Conservation (phyloP, 768 basidiomycete species). For the Auriculariales sp. region DNA sequence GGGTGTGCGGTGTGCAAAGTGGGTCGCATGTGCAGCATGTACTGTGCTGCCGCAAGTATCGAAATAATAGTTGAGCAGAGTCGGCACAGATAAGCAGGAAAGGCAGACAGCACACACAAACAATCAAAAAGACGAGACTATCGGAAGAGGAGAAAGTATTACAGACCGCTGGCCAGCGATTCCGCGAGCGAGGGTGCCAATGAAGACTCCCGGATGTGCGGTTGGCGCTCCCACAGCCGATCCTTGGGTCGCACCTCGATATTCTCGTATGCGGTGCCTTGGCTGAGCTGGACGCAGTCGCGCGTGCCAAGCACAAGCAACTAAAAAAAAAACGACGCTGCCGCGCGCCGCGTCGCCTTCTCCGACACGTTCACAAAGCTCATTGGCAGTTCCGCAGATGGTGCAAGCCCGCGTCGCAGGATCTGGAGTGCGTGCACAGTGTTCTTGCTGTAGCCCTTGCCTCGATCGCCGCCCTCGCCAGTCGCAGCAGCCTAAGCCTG, state of each 20-base stretch:
- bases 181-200: slow-evolving; percentile 5
- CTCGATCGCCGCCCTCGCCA: slow-evolving; percentile 14
- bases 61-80: too few relatives aligned
- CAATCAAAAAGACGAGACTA: neutral
- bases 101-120: too few relatives aligned
- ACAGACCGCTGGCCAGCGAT: slow-evolving; percentile 3
- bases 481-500: slow-evolving; percentile 35
- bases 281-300: slow-evolving; percentile 74
- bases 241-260: slow-evolving; percentile 72
- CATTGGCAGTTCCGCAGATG: slow-evolving; percentile 41
- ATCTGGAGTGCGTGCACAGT: slow-evolving; percentile 72
- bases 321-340: slow-evolving; percentile 96
- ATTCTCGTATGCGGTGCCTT: slow-evolving; percentile 64
- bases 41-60: too few relatives aligned
- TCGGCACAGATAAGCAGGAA: too few relatives aligned
- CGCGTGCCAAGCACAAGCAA: slow-evolving; percentile 86
- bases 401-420: slow-evolving; percentile 54
- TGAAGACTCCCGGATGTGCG: slow-evolving; percentile 5
- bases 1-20: too few relatives aligned
- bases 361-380: slow-evolving; percentile 70
- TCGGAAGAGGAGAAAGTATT: neutral
- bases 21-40: too few relatives aligned
- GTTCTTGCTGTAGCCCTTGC: slow-evolving; percentile 73
- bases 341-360: slow-evolving; percentile 84
- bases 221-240: slow-evolving; percentile 58